phyloP scores from a whole-genome alignment of 805 yeast species.

The Metahyphopichia silvanorum region DNA sequence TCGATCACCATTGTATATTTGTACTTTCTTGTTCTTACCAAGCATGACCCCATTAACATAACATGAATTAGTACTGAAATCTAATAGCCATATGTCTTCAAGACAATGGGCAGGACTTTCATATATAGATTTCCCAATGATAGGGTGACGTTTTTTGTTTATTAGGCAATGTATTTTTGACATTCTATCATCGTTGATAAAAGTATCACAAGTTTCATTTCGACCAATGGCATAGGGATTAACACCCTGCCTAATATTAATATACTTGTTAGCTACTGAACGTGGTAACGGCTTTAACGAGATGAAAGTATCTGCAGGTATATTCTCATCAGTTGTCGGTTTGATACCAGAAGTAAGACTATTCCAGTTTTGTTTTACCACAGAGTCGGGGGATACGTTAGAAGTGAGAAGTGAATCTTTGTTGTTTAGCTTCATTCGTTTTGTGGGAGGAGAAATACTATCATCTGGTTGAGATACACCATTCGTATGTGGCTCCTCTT shows the following conservation, averaged over 20 bases:
- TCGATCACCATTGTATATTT: conserved; percentile 62
- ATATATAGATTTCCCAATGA: conserved; percentile 44
- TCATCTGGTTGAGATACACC: too few species aligned
- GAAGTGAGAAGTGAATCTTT: too few species aligned
- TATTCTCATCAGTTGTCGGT: too few species aligned
- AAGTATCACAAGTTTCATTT: conserved; percentile 55
- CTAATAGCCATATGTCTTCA: conserved; percentile 78
- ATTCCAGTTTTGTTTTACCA: too few species aligned
- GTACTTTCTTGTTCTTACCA: conserved; percentile 60
- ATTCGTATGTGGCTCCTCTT: background rate
- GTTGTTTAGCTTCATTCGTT: too few species aligned
- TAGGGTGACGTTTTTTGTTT: conserved; percentile 58
- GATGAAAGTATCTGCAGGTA: conserved; percentile 62
- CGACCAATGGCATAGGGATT: conserved; percentile 76
- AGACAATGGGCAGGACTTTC: conserved; percentile 73
- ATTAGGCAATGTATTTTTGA: conserved; percentile 83
- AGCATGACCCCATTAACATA: conserved; percentile 58
- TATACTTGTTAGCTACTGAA: conserved; percentile 44
- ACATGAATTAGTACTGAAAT: conserved; percentile 78
- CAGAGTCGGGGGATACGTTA: too few species aligned
- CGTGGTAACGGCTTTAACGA: conserved; percentile 52
- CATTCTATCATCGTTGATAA: conserved; percentile 68
- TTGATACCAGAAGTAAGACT: too few species aligned
- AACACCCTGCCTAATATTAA: conserved; percentile 64
- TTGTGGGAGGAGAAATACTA: too few species aligned